Conservation (phyloP, 2,329 filamentous ascomycete species). For the Chaetomiaceae sp. region DNA sequence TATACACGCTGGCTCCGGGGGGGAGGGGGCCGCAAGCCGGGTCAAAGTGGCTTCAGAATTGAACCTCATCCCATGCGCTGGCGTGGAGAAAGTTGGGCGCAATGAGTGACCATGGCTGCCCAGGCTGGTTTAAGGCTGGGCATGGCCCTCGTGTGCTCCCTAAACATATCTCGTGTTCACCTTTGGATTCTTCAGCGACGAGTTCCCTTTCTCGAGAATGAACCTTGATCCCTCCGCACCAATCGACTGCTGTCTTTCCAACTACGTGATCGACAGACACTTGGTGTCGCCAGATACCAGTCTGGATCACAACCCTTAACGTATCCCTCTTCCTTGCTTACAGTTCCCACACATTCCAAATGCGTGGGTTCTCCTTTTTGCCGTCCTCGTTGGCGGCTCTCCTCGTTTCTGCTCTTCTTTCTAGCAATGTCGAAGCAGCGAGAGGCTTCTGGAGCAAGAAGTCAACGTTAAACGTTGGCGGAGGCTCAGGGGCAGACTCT, state of each 20-base stretch:
- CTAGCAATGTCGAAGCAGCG: conserved; percentile 2
- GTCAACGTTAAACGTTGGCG: too few species aligned
- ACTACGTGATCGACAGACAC: conserved; percentile 3
- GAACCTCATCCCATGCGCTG: not conserved
- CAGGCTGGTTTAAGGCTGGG: conserved; percentile 13
- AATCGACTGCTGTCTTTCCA: not conserved
- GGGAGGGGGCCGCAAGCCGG: conserved; percentile 11
- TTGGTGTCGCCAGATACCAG: not conserved
- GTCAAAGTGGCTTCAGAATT: conserved; percentile 11
- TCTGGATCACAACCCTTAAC: not conserved
- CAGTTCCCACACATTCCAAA: not conserved
- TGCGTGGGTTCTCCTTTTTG: conserved; percentile 4
- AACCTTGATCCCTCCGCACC: not conserved
- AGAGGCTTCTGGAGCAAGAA: conserved; percentile 4
- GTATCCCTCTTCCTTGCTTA: not conserved
- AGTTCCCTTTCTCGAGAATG: not conserved
- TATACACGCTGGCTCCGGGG: not conserved
- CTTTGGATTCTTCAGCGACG: not conserved
- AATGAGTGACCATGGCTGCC: not conserved
- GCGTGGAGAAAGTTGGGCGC: not conserved
- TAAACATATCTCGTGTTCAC: not conserved
- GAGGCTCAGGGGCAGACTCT: not conserved
- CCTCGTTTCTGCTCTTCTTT: conserved; percentile 1
- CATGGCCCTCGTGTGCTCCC: conserved; percentile 3
- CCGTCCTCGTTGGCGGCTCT: conserved; percentile 10